These are phyloP conservation scores for Erysimum cheiri DNA, from an alignment of 441 rosid species.

Conservation along the genomic window DNA sequence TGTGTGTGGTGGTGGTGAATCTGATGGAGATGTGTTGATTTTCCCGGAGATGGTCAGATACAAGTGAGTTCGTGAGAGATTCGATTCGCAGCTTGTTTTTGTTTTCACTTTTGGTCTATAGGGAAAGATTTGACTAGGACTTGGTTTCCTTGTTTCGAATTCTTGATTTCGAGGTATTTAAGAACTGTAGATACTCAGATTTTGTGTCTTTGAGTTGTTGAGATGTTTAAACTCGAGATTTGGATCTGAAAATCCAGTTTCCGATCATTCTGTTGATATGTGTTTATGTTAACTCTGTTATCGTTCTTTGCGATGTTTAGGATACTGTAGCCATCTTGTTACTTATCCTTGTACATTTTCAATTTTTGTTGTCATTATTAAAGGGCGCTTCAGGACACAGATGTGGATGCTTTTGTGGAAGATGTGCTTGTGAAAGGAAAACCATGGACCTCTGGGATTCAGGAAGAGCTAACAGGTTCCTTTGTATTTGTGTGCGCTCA, in stretches of 20 bases:
- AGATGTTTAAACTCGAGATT: conserved; percentile 14
- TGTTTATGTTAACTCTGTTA: conserved; percentile 7
- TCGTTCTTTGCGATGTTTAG: not conserved
- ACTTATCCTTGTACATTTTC: conserved; percentile 15
- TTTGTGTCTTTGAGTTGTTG: not conserved
- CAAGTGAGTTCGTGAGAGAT: conserved; percentile 56
- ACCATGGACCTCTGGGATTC: conserved; percentile 72
- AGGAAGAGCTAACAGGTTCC: conserved; percentile 67
- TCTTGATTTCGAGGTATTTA: conserved; percentile 14
- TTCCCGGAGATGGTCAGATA: conserved; percentile 94
- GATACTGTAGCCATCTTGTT: not conserved
- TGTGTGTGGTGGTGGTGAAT: conserved; percentile 70
- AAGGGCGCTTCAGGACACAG: conserved; percentile 74
- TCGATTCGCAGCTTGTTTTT: not conserved
- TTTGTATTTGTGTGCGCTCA: conserved; percentile 90
- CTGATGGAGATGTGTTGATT: conserved; percentile 83
- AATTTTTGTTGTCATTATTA: conserved; percentile 11
- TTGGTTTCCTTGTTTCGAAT: conserved; percentile 4
- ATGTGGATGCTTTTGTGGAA: conserved; percentile 77
- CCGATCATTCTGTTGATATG: not conserved
- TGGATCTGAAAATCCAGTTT: conserved; percentile 24
- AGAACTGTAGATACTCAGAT: conserved; percentile 2
- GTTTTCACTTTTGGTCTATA: not conserved
- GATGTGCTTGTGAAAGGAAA: conserved; percentile 89
- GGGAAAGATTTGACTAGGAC: not conserved